A percentile compares a stretch with the other conserved stretches of the same genome.
Evolutionary conservation across 2,329 filamentous ascomycete genomes (phyloP).

Genomic region (Pseudogymnoascus sp.): DNA sequence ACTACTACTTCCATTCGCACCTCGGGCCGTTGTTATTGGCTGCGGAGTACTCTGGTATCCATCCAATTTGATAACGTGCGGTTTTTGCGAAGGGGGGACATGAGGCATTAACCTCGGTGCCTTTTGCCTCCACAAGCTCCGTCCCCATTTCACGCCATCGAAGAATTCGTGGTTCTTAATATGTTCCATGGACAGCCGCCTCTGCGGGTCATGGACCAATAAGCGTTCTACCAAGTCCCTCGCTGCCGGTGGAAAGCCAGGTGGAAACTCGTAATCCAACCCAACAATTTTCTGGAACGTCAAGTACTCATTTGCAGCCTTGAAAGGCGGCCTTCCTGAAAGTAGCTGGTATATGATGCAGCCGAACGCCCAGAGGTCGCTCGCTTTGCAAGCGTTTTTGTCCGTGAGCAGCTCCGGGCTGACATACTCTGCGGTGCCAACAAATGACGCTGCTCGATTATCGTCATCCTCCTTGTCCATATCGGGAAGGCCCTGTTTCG

Average conservation of each 20-base stretch:
- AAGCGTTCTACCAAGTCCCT: slow-evolving; percentile 85
- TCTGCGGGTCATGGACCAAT: slow-evolving; percentile 79
- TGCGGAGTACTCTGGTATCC: slow-evolving; percentile 31
- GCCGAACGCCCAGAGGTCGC: slow-evolving; percentile 96
- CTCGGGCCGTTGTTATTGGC: slow-evolving; percentile 16
- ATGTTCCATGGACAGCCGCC: slow-evolving; percentile 84
- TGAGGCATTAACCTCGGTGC: slow-evolving; percentile 83
- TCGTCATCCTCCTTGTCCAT: slow-evolving; percentile 45
- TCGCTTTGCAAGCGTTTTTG: slow-evolving; percentile 95
- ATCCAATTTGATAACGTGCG: slow-evolving; percentile 67
- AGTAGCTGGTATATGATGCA: slow-evolving; percentile 96
- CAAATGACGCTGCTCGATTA: slow-evolving; percentile 83
- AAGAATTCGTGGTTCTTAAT: slow-evolving; percentile 98
- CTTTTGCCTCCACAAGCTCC: slow-evolving; percentile 79
- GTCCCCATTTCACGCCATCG: slow-evolving; percentile 77
- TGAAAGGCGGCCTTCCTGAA: slow-evolving; percentile 94
- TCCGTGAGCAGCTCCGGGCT: slow-evolving; percentile 95
- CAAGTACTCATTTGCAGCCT: slow-evolving; percentile 88
- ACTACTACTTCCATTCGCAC: slow-evolving; percentile 31
- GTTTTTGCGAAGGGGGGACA: slow-evolving; percentile 67
- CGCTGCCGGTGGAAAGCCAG: slow-evolving; percentile 78
- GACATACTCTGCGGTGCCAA: slow-evolving; percentile 96
- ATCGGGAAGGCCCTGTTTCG: slow-evolving; percentile 18
- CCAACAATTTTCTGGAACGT: slow-evolving; percentile 98
- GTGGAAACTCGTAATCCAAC: slow-evolving; percentile 88